These are phyloP conservation scores for Rhizopogon salebrosus DNA, from an alignment of 768 basidiomycete species.

Conservation along the genomic window DNA sequence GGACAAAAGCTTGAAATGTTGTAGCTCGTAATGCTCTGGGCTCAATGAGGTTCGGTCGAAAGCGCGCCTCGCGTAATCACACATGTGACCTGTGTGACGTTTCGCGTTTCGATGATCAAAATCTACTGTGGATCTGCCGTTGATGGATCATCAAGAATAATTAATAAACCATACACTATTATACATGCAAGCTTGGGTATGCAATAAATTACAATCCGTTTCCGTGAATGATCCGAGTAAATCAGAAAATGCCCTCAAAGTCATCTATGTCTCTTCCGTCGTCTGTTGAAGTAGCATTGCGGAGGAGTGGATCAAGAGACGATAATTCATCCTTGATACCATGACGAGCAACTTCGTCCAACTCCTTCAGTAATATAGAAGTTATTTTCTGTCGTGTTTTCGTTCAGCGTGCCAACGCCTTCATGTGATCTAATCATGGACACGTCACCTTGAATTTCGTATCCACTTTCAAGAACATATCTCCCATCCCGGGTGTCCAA, in stretches of 20 bases:
- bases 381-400: slow-evolving; percentile 66
- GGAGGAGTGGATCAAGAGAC: slow-evolving; percentile 72
- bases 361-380: slow-evolving; percentile 72
- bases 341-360: slow-evolving; percentile 76
- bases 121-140: not conserved
- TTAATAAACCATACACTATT: slow-evolving; percentile 8
- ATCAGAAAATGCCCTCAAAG: slow-evolving; percentile 34
- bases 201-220: slow-evolving; percentile 8
- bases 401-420: not conserved
- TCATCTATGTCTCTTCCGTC: slow-evolving; percentile 37
- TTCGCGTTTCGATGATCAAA: slow-evolving; percentile 1
- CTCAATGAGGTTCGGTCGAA: no score
- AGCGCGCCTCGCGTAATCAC: slow-evolving; percentile 17
- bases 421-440: not conserved
- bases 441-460: slow-evolving; percentile 68
- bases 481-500: slow-evolving; percentile 62
- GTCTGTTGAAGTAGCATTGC: slow-evolving; percentile 44
- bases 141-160: slow-evolving; percentile 5
- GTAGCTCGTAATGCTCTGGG: not conserved
- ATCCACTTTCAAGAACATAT: slow-evolving; percentile 78
- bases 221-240: not conserved
- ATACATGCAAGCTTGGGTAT: slow-evolving; percentile 15
- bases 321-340: slow-evolving; percentile 80
- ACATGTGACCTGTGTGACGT: slow-evolving; percentile 15
- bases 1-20: not conserved